phyloP scores from a whole-genome alignment of 2,329 filamentous ascomycete species.

The Fusarium albosuccineum region DNA sequence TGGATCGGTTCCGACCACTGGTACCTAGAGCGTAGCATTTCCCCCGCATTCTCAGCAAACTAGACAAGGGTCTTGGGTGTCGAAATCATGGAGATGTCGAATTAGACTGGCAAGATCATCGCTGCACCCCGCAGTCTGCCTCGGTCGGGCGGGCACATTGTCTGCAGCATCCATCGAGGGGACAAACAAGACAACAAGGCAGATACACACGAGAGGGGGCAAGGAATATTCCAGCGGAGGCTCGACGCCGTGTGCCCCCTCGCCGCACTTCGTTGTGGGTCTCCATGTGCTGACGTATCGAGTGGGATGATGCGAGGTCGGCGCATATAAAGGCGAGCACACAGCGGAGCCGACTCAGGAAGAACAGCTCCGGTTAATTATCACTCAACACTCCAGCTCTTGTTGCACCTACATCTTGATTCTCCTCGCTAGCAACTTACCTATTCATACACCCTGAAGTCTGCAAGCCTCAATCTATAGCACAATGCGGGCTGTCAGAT shows the following conservation, averaged over 20 bases:
- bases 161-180: neutral
- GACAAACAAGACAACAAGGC: neutral
- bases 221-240: slow-evolving; percentile 18
- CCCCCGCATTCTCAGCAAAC: slow-evolving; percentile 17
- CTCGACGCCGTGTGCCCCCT: slow-evolving; percentile 6
- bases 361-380: neutral
- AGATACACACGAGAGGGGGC: neutral
- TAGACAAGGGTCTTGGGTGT: slow-evolving; percentile 9
- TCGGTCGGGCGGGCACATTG: neutral
- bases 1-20: slow-evolving; percentile 6
- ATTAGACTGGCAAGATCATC: slow-evolving; percentile 23
- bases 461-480: slow-evolving; percentile 20
- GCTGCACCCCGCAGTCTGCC: slow-evolving; percentile 27
- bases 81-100: slow-evolving; percentile 12
- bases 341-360: neutral
- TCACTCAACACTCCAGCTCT: slow-evolving; percentile 11
- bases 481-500: slow-evolving; percentile 70
- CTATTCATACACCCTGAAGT: too few species aligned
- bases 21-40: neutral
- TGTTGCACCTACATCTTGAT: neutral
- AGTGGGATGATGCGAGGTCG: slow-evolving; percentile 28
- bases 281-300: slow-evolving; percentile 28
- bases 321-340: slow-evolving; percentile 25
- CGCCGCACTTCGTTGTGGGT: slow-evolving; percentile 17
- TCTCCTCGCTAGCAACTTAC: neutral